Base-by-base conservation (phyloP, 2,329 filamentous ascomycete species). In the Paecilomyces fulvus region DNA sequence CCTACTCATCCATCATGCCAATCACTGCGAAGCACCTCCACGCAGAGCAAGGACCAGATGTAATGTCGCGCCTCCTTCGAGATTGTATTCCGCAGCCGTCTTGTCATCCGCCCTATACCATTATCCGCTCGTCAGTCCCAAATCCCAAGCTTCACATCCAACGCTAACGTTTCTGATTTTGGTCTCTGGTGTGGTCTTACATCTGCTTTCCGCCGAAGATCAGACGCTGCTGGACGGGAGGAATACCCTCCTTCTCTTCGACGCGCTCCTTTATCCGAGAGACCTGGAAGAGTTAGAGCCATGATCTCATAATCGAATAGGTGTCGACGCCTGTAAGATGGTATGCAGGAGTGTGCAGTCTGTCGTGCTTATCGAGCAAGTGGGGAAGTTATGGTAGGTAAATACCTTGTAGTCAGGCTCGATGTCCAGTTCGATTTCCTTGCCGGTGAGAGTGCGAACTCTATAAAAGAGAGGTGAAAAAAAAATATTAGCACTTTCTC, bases 181-280 rank as follows among this genome's bases (percentile, higher is more conserved):
- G 33, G 2, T 14, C 33, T 43, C 4, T 6, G n/a, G n/a, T 43
- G 5, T 28, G 12, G 3, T 10, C 80, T 60, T 77, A 96, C 94
- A 99, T 96, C 74, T 99, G 94, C 80, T 99, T 99, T 68, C 94
- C 94, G 55, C 92, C 91, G 71, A 88, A 96, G 69, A 99, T 99
- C 63, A 99, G 79, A 58, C 94, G 87, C 77, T 99, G 94, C 77
- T 99, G 94, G 17, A 94, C 91, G 0, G 94, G 94, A 49, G 94
- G 92, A 67, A 99, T 99, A 56, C 94, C 94, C 73, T 97, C 94
- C 78, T 97, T 97, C 80, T 99, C 94, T 76, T 99, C 94, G 56
- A 99, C 94, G 68, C 92, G 92, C 77, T 97, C 94, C 82, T 99
- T 99, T 81, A 99, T 97, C 73, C 92, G 86, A 46, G 88, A 87